A percentile compares a stretch with the other conserved stretches of the same genome.
phyloP scores from a whole-genome alignment of 805 yeast genomes.

The Candida pseudoglaebosa region DNA sequence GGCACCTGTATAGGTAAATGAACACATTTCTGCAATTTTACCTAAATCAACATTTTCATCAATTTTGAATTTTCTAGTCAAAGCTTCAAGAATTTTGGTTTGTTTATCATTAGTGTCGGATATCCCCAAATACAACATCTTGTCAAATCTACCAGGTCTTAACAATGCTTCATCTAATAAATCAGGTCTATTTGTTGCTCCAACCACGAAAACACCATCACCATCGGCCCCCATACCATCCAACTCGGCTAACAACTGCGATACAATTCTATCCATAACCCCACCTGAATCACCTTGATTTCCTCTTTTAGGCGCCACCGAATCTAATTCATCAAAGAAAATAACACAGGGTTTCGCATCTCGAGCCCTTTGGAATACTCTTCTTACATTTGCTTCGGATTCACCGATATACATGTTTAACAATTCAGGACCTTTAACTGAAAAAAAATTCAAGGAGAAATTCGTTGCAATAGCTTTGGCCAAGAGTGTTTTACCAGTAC shows the following conservation, averaged over 20 bases:
- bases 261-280: conserved; percentile 97
- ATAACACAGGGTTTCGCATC: conserved; percentile 98
- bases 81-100: conserved; percentile 76
- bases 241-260: conserved; percentile 88
- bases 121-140: conserved; percentile 89
- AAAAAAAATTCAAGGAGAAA: conserved; percentile 88
- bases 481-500: conserved; percentile 92
- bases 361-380: conserved; percentile 89
- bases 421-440: conserved; percentile 96
- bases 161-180: conserved; percentile 88
- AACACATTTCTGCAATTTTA: conserved; percentile 63
- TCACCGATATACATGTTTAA: conserved; percentile 98
- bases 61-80: conserved; percentile 76
- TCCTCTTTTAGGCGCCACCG: conserved; percentile 98
- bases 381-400: conserved; percentile 93
- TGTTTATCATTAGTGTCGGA: conserved; percentile 90
- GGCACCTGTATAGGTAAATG: conserved; percentile 94
- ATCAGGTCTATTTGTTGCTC: conserved; percentile 98
- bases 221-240: conserved; percentile 87
- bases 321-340: conserved; percentile 94
- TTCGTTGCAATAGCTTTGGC: conserved; percentile 98
- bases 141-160: conserved; percentile 94
- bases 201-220: conserved; percentile 90
- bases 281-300: conserved; percentile 99
- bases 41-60: conserved; percentile 55